These are phyloP conservation scores for Pontederia crassipes DNA, from an alignment of 176 grass and related monocot genomes.

Conservation along the genomic window DNA sequence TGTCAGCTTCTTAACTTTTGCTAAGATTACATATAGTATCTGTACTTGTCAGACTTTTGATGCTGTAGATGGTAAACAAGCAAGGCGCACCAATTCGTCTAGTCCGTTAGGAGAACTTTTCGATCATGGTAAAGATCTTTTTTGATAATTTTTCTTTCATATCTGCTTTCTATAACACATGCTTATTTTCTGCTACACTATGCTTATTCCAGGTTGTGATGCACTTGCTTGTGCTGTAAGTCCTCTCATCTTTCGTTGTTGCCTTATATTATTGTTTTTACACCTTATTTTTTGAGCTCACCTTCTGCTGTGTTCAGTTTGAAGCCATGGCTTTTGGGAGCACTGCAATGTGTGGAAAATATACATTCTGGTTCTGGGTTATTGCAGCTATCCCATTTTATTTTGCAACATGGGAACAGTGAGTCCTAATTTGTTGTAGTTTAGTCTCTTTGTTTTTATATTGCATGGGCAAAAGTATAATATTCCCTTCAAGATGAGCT, in stretches of 20 bases:
- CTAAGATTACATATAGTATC: background rate
- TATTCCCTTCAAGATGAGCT: no score
- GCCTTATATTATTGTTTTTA: background rate
- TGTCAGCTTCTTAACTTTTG: no score
- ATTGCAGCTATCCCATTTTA: constrained; percentile 92
- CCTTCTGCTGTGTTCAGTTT: constrained; percentile 47
- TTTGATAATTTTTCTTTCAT: background rate
- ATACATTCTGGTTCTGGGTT: constrained; percentile 76
- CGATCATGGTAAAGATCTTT: constrained; percentile 64
- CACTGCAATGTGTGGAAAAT: constrained; percentile 81
- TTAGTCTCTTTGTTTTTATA: no score
- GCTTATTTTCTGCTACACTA: constrained; percentile 1
- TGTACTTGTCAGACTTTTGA: constrained; percentile 75
- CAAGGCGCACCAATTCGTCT: constrained; percentile 93
- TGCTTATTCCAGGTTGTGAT: constrained; percentile 63
- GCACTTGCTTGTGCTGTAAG: constrained; percentile 98
- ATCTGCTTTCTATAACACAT: background rate
- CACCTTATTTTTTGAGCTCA: constrained; percentile 14
- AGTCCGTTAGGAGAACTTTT: constrained; percentile 99
- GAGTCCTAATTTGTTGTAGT: constrained; percentile 8
- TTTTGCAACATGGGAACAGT: constrained; percentile 99
- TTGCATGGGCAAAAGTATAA: no score
- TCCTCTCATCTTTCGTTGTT: constrained; percentile 1
- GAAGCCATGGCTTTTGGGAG: constrained; percentile 96
- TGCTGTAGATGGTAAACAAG: constrained; percentile 99